These are phyloP conservation scores for Scutellaria galericulata DNA, from an alignment of 257 asterid genomes.

Conservation along the genomic window DNA sequence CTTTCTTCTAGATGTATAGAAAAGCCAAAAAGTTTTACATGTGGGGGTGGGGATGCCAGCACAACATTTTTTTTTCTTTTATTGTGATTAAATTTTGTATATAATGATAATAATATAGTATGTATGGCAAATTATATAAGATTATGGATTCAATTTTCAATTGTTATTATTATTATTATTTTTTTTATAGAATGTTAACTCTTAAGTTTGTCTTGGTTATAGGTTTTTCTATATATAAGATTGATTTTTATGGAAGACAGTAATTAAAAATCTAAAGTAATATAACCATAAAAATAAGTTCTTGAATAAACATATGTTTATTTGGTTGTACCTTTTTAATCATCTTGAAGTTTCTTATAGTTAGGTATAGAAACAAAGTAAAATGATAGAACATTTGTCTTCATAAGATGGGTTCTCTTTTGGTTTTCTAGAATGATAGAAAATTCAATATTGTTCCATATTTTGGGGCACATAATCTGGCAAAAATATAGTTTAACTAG, in stretches of 20 bases:
- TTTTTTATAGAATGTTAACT: no score
- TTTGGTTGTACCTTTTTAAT: no score
- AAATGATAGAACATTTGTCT: background rate
- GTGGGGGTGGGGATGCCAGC: background rate
- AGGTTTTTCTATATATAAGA: no score
- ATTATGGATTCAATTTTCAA: background rate
- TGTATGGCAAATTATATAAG: no score
- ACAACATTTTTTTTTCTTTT: background rate
- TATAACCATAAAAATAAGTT: no score
- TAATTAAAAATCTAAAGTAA: no score
- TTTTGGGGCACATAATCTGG: constrained; percentile 27
- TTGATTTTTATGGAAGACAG: no score
- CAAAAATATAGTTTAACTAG: background rate
- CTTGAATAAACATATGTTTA: no score
- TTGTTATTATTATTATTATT: no score
- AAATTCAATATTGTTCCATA: background rate
- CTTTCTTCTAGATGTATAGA: constrained; percentile 26
- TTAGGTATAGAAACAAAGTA: background rate
- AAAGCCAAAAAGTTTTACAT: background rate
- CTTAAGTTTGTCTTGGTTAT: no score
- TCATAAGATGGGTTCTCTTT: background rate
- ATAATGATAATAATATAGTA: no score
- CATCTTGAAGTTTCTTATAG: background rate
- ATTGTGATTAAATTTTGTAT: background rate
- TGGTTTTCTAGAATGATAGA: constrained; percentile 25